A percentile compares a stretch with the other conserved stretches of the same genome.
phyloP scores from a whole-genome alignment of 2,329 filamentous ascomycete species.

The Aureobasidium sp. region DNA sequence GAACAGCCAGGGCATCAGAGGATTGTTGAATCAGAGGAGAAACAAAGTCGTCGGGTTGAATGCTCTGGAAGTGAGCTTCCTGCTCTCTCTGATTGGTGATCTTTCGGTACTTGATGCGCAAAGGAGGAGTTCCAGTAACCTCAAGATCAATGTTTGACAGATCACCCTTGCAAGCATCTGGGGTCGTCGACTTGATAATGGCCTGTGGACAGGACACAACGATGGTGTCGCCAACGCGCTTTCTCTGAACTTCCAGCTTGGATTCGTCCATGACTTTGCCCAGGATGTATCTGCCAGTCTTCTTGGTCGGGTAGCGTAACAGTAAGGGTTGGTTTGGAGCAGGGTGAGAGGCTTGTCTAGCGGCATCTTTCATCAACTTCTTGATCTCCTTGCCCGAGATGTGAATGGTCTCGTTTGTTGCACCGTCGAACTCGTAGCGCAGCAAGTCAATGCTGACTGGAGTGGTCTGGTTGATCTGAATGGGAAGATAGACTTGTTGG shows the following conservation, averaged over 20 bases:
- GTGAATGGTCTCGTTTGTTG: constrained; percentile 70
- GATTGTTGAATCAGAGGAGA: constrained; percentile 65
- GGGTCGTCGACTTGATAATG: constrained; percentile 57
- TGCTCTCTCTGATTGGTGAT: constrained; percentile 76
- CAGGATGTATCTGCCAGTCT: constrained; percentile 80
- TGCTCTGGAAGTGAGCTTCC: constrained; percentile 83
- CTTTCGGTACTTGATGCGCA: constrained; percentile 88
- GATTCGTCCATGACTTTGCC: constrained; percentile 85
- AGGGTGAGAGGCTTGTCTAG: constrained; percentile 52
- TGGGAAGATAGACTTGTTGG: constrained; percentile 61
- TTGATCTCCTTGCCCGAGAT: constrained; percentile 69
- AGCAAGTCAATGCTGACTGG: constrained; percentile 85
- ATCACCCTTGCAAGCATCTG: constrained; percentile 75
- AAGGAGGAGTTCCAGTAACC: constrained; percentile 79
- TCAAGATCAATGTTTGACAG: constrained; percentile 78
- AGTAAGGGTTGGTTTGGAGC: constrained; percentile 30
- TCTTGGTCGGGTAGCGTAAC: constrained; percentile 70
- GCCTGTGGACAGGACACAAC: constrained; percentile 83
- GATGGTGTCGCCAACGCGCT: constrained; percentile 69
- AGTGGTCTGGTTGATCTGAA: constrained; percentile 88
- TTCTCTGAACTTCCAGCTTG: constrained; percentile 61
- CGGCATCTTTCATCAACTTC: constrained; percentile 62
- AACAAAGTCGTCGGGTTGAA: constrained; percentile 79
- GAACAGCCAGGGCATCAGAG: constrained; percentile 52
- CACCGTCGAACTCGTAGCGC: constrained; percentile 76